These are phyloP conservation scores for Penicillium roqueforti DNA, from an alignment of 495 filamentous ascomycete species.

Conservation along the genomic window DNA sequence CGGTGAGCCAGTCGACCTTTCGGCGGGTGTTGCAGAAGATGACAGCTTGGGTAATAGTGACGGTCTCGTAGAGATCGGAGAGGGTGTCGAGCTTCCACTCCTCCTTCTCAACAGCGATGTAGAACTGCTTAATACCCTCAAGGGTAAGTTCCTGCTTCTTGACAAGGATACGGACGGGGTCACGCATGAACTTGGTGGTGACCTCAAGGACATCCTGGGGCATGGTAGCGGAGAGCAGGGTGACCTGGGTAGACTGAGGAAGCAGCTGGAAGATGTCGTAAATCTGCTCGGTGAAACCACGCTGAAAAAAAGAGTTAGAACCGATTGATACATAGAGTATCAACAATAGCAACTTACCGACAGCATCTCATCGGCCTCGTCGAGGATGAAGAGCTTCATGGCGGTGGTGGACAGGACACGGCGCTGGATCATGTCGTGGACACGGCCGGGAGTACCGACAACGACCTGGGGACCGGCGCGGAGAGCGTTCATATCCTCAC, in stretches of 20 bases:
- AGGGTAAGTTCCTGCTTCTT: conserved; percentile 99
- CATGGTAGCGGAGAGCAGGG: conserved; percentile 94
- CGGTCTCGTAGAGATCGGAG: conserved; percentile 96
- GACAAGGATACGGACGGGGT: conserved; percentile 97
- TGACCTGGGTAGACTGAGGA: conserved; percentile 95
- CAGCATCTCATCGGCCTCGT: conserved; percentile 98
- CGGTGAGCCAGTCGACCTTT: conserved; percentile 99
- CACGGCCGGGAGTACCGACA: conserved; percentile 94
- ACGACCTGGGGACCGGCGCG: conserved; percentile 95
- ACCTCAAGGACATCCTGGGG: conserved; percentile 98
- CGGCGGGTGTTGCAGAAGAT: conserved; percentile 99
- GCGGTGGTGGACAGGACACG: conserved; percentile 87
- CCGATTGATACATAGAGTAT: not conserved
- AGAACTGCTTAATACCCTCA: conserved; percentile 99
- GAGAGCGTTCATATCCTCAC: conserved; percentile 96
- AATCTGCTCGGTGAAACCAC: conserved; percentile 99
- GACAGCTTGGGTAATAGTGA: conserved; percentile 98
- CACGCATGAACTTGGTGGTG: conserved; percentile 99
- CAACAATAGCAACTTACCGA: conserved; percentile 56
- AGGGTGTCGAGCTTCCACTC: conserved; percentile 99
- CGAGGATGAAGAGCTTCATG: conserved; percentile 99
- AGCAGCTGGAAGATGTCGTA: conserved; percentile 99
- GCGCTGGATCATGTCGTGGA: conserved; percentile 98
- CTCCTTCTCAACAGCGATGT: conserved; percentile 99
- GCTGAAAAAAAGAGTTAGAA: conserved; percentile 41